Conservation (phyloP, 345 rosid species). For the Pugionium dolabratum region DNA sequence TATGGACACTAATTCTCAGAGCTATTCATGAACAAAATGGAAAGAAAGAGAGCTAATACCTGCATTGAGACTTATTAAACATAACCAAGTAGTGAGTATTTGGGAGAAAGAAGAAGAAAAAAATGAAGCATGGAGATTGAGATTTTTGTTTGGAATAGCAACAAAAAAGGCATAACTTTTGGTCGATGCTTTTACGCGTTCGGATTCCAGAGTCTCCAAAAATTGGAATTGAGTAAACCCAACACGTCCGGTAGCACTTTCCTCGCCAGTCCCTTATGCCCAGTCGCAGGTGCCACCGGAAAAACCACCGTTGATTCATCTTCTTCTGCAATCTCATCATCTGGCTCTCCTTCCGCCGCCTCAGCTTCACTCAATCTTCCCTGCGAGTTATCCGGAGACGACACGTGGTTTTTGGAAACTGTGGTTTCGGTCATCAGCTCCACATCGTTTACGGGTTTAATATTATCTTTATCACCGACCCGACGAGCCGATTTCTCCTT, state of each 20-base stretch:
- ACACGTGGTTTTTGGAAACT: conserved; percentile 25
- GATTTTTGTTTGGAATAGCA: not conserved
- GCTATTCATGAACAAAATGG: not conserved
- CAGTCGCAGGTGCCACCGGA: conserved; percentile 31
- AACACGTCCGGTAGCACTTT: conserved; percentile 97
- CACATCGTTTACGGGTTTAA: not conserved
- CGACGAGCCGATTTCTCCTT: conserved; percentile 50
- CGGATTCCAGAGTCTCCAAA: conserved; percentile 95
- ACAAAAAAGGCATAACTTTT: not conserved
- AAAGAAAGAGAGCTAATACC: not conserved
- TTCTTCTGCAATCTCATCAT: not conserved
- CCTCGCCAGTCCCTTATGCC: conserved; percentile 78
- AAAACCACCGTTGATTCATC: conserved; percentile 21
- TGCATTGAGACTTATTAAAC: not conserved
- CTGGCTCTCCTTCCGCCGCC: conserved; percentile 20
- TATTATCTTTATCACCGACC: conserved; percentile 15
- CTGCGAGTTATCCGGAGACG: conserved; percentile 22
- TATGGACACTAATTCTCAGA: no score
- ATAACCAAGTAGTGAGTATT: not conserved
- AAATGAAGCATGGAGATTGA: not conserved
- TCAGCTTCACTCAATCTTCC: conserved; percentile 33
- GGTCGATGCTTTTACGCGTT: conserved; percentile 50
- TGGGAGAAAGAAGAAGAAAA: not conserved
- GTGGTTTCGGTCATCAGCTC: not conserved
- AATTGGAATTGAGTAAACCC: conserved; percentile 78